Percentiles rank a stretch among this genome's conserved stretches.
These are phyloP conservation scores for Meripilus lineatus DNA, from an alignment of 1,284 basidiomycete genomes.

Conservation along the genomic window DNA sequence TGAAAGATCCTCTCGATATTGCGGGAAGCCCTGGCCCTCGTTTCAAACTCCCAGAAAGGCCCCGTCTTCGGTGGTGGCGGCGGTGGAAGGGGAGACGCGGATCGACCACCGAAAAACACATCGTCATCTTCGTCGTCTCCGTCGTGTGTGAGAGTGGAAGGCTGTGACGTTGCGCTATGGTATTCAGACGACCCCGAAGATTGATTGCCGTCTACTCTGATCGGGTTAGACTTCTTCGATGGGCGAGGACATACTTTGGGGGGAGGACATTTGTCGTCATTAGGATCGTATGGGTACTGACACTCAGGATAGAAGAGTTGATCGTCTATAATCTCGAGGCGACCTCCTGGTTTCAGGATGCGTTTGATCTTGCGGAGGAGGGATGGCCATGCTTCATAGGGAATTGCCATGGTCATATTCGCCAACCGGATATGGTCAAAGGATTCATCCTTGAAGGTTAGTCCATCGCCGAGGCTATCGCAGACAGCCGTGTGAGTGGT, in stretches of 20 bases:
- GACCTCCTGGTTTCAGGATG: constrained; percentile 54
- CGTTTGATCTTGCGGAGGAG: constrained; percentile 55
- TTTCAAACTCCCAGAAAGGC: background rate
- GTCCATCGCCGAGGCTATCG: constrained; percentile 46
- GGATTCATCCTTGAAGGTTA: constrained; percentile 54
- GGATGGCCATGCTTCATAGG: constrained; percentile 49
- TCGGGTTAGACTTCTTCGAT: background rate
- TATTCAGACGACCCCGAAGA: background rate
- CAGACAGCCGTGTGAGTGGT: constrained; percentile 13
- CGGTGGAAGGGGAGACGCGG: background rate
- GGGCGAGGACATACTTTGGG: background rate
- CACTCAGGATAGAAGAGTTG: constrained; percentile 57
- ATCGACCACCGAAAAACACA: background rate
- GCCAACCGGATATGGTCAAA: constrained; percentile 73
- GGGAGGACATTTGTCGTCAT: background rate
- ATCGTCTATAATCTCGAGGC: constrained; percentile 70
- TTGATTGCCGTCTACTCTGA: background rate
- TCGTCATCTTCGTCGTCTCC: background rate
- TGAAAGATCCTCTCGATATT: constrained; percentile 49
- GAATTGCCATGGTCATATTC: constrained; percentile 56
- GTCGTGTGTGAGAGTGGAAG: no score
- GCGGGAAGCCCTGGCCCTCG: constrained; percentile 19
- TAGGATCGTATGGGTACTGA: constrained; percentile 13
- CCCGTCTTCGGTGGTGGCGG: background rate
- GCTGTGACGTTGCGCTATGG: background rate